Conservation (phyloP, 2,329 filamentous ascomycete species). For the Cercospora sesami region DNA sequence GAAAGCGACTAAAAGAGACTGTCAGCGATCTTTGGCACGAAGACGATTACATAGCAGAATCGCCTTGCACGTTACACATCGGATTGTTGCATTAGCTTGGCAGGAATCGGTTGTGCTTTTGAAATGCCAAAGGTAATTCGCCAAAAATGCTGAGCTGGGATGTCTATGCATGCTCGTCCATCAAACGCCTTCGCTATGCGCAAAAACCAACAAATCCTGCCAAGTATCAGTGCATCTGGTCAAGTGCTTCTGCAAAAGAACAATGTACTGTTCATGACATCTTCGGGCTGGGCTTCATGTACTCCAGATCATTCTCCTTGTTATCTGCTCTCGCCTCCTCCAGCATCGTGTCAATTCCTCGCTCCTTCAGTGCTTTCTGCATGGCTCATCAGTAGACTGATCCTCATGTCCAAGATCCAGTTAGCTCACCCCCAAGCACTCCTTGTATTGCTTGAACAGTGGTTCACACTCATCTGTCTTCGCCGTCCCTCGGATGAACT, state of each 20-base stretch:
- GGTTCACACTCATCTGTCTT: conserved; percentile 81
- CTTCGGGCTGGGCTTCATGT: conserved; percentile 52
- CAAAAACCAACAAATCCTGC: background rate
- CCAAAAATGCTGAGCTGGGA: background rate
- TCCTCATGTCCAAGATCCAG: too few relatives aligned
- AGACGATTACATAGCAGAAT: too few relatives aligned
- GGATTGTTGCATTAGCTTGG: background rate
- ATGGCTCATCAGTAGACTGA: background rate
- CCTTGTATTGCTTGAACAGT: conserved; percentile 85
- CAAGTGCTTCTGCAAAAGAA: background rate
- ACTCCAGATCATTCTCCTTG: conserved; percentile 77
- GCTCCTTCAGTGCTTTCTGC: conserved; percentile 80
- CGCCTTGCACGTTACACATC: background rate
- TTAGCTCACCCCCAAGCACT: conserved; percentile 82
- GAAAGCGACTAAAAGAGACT: background rate
- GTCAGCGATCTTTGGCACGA: too few relatives aligned
- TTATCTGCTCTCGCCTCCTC: conserved; percentile 88
- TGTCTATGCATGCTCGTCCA: background rate
- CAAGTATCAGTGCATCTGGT: background rate
- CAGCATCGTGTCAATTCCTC: conserved; percentile 89
- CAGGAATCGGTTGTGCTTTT: background rate
- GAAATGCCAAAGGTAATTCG: background rate
- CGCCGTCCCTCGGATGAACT: conserved; percentile 84
- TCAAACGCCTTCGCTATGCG: conserved; percentile 8
- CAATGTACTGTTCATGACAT: background rate